These are phyloP conservation scores for Phytophthora melonis DNA, from an alignment of 352 stramenopile genomes.

Conservation along the genomic window DNA sequence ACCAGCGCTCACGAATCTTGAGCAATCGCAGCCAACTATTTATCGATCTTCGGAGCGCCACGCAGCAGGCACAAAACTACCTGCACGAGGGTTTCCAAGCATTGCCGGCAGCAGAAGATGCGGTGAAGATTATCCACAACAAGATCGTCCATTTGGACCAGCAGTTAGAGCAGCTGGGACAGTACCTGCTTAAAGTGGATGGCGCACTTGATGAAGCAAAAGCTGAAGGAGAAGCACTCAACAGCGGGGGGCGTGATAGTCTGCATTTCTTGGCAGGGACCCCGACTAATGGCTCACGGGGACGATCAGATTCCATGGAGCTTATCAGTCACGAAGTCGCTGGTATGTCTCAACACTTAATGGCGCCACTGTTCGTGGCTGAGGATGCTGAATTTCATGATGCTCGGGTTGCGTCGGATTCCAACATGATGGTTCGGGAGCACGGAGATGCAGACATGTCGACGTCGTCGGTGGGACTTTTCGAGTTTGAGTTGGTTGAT, in stretches of 20 bases:
- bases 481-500: slow-evolving; percentile 89
- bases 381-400: slow-evolving; percentile 90
- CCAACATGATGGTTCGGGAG: slow-evolving; percentile 27
- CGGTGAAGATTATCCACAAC: slow-evolving; percentile 83
- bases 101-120: slow-evolving; percentile 77
- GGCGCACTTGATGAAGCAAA: slow-evolving; percentile 74
- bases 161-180: slow-evolving; percentile 69
- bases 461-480: slow-evolving; percentile 64
- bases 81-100: slow-evolving; percentile 85
- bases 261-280: slow-evolving; percentile 60
- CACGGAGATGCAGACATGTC: slow-evolving; percentile 63
- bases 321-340: slow-evolving; percentile 67
- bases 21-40: slow-evolving; percentile 86
- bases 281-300: slow-evolving; percentile 37
- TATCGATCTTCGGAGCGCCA: slow-evolving; percentile 84
- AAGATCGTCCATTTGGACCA: slow-evolving; percentile 85
- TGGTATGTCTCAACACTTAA: slow-evolving; percentile 81
- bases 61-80: slow-evolving; percentile 86
- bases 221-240: slow-evolving; percentile 60
- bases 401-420: slow-evolving; percentile 56
- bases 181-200: slow-evolving; percentile 79
- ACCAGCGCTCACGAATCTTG: slow-evolving; percentile 82
- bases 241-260: slow-evolving; percentile 59
- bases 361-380: slow-evolving; percentile 78
- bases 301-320: slow-evolving; percentile 56